Evolutionary conservation across 2,329 filamentous ascomycete species (phyloP).

Genomic region (Chaetomium globosum): DNA sequence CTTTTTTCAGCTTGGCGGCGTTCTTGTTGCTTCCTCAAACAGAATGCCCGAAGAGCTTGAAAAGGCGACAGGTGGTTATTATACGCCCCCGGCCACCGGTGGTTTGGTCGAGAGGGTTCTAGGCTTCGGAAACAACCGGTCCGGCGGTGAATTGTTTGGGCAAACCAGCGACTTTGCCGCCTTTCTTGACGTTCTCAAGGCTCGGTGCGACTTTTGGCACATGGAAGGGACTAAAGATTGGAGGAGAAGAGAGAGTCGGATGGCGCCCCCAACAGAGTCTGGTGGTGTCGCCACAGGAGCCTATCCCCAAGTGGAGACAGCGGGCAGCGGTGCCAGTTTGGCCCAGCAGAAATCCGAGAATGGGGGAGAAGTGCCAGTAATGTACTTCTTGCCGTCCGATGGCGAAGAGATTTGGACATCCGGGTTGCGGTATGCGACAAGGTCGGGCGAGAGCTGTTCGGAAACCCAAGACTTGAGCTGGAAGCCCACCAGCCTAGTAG

Average conservation of each 20-base stretch:
- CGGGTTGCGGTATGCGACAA: background rate
- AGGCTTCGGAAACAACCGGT: slow-evolving; percentile 45
- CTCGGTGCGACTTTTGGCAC: slow-evolving; percentile 80
- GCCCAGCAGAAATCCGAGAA: slow-evolving; percentile 34
- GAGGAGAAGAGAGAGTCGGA: slow-evolving; percentile 55
- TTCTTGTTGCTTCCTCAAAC: slow-evolving; percentile 78
- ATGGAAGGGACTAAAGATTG: slow-evolving; percentile 77
- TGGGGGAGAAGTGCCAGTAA: slow-evolving; percentile 29
- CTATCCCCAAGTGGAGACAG: slow-evolving; percentile 2
- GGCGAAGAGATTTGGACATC: slow-evolving; percentile 39
- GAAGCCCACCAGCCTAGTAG: slow-evolving; percentile 49
- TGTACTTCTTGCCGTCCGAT: slow-evolving; percentile 36
- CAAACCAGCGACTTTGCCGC: slow-evolving; percentile 71
- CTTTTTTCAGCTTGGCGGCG: slow-evolving; percentile 81
- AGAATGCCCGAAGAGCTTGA: slow-evolving; percentile 80
- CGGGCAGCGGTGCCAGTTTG: background rate
- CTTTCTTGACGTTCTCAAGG: slow-evolving; percentile 75
- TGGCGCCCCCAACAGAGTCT: background rate
- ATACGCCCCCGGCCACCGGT: slow-evolving; percentile 58
- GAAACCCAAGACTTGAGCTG: slow-evolving; percentile 38
- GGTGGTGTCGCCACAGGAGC: background rate
- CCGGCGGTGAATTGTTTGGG: slow-evolving; percentile 55
- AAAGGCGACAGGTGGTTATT: slow-evolving; percentile 73
- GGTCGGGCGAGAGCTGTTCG: background rate
- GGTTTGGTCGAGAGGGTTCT: slow-evolving; percentile 55